These are phyloP conservation scores for Fusarium sp. DNA, from an alignment of 2,329 filamentous ascomycete species.

Conservation along the genomic window DNA sequence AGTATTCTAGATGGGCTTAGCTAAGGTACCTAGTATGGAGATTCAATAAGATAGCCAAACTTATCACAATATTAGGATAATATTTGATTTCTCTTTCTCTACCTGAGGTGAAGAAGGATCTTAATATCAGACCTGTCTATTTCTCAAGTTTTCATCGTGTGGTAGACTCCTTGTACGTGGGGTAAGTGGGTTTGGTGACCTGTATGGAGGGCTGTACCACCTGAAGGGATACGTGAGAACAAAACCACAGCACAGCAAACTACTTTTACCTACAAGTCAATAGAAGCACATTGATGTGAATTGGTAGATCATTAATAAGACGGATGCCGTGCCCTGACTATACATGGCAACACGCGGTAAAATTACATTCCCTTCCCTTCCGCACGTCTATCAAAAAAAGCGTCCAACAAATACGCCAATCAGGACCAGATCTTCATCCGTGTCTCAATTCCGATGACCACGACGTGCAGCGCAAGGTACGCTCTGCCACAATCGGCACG, in stretches of 20 bases:
- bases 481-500: slow-evolving; percentile 30
- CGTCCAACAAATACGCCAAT: slow-evolving; percentile 48
- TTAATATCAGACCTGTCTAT: too few species aligned
- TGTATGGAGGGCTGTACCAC: too few species aligned
- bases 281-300: slow-evolving; percentile 31
- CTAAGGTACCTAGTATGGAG: too few species aligned
- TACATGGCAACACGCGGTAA: slow-evolving; percentile 59
- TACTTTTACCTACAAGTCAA: not conserved
- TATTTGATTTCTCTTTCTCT: too few species aligned
- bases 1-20: too few species aligned
- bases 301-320: slow-evolving; percentile 53
- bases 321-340: slow-evolving; percentile 51
- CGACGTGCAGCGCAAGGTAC: slow-evolving; percentile 34
- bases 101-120: too few species aligned
- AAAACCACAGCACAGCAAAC: not conserved
- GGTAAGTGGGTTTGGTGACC: too few species aligned
- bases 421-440: slow-evolving; percentile 38
- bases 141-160: too few species aligned
- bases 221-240: not conserved
- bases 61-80: too few species aligned
- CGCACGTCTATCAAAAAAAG: slow-evolving; percentile 56
- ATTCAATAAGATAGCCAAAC: too few species aligned
- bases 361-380: slow-evolving; percentile 58
- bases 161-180: too few species aligned
- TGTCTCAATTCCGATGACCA: slow-evolving; percentile 33